phyloP scores from a whole-genome alignment of 208 protist species.

The Trypanosoma brucei region DNA sequence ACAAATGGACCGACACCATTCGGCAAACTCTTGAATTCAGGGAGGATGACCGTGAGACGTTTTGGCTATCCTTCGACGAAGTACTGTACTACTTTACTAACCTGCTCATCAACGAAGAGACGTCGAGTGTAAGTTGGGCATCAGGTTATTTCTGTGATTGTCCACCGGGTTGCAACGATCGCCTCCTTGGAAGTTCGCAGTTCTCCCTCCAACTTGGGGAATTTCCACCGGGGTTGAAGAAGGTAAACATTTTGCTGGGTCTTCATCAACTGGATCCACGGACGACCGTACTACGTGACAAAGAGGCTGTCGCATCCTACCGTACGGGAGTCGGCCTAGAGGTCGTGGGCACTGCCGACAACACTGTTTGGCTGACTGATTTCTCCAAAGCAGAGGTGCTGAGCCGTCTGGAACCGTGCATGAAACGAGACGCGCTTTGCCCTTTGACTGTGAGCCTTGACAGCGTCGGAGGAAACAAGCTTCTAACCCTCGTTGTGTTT shows the following conservation, averaged over 20 bases:
- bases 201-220: slow-evolving; percentile 44
- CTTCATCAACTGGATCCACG: slow-evolving; percentile 76
- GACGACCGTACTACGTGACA: slow-evolving; percentile 47
- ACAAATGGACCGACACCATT: slow-evolving; percentile 50
- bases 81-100: slow-evolving; percentile 84
- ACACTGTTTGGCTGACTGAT: slow-evolving; percentile 35
- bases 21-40: slow-evolving; percentile 40
- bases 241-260: slow-evolving; percentile 46
- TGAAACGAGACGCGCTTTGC: slow-evolving; percentile 16
- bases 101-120: slow-evolving; percentile 52
- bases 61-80: slow-evolving; percentile 84
- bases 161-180: slow-evolving; percentile 6
- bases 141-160: slow-evolving; percentile 30
- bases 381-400: slow-evolving; percentile 38
- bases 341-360: slow-evolving; percentile 51
- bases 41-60: slow-evolving; percentile 26
- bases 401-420: slow-evolving; percentile 18
- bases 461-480: slow-evolving; percentile 16
- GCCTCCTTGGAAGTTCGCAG: slow-evolving; percentile 16
- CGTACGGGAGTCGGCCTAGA: slow-evolving; percentile 51
- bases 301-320: slow-evolving; percentile 43
- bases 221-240: slow-evolving; percentile 22
- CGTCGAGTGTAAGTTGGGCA: slow-evolving; percentile 8
- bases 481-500: slow-evolving; percentile 18
- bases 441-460: slow-evolving; percentile 18